Base-by-base conservation (phyloP, 116 monocot genomes). In the Posidonia oceanica region DNA sequence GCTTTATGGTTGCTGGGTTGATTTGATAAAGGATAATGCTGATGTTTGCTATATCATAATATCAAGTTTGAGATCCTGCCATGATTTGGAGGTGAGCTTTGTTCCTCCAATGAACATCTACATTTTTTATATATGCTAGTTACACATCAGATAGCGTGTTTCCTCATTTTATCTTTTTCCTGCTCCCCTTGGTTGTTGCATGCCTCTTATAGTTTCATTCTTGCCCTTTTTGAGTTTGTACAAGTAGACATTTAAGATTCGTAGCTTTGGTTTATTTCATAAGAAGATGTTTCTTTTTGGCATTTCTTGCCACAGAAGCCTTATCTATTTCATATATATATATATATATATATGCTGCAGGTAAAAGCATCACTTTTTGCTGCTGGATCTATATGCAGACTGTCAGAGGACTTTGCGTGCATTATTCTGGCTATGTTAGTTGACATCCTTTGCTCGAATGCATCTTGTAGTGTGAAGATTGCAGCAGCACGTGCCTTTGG, bases 291-390 rank as follows among this genome's bases (percentile, higher is more conserved):
- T 58, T 20, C 58, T 21, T 58, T 29, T 58, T 58, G 58, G 21
- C 17, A 58, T 14, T 16, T 21, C 20, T 18, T 58, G 58, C n/a
- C 0, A 18, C 29, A 29, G 29, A 29, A 29, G 29, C 29, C 29
- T 29, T 29, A 29, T 29, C 1, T 29, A 29, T 29, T 29, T 29
- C 29, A 29, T 29, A 29, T 29, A 29, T 29, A 29, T 29, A 29
- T 29, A 29, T 29, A 68, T 36, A 14, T 68, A 14, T 54, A 36
- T 18, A 58, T 58, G 3, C 58, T 77, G 39, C 77, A 97, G 97
- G 83, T 89, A 22, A 89, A 77, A 69, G 97, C 92, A 44, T 85
- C 97, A 57, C 62, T 97, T 13, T 89, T 92, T 87, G 87, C 87
- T 15, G 83, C 87, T 78, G 87, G 89, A 36, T 92, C 84, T 69